phyloP scores from a whole-genome alignment of 2,329 filamentous ascomycete genomes.

The Geoglossum cookeanum region DNA sequence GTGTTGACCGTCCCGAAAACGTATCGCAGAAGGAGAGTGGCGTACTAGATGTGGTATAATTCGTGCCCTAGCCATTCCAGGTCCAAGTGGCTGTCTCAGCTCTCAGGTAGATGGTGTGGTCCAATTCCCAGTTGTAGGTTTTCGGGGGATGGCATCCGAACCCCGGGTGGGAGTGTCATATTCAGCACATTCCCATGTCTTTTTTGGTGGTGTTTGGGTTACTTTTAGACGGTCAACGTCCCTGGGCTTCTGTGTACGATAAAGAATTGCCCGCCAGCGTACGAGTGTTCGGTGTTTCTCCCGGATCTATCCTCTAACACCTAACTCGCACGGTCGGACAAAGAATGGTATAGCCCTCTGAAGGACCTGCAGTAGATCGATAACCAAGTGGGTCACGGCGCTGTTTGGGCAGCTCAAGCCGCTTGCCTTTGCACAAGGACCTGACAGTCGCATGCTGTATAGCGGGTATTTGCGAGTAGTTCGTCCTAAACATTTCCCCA shows the following conservation, averaged over 20 bases:
- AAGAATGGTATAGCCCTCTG: conserved; percentile 3
- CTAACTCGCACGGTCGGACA: conserved; percentile 1
- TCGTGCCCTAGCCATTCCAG: neutral
- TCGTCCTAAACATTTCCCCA: conserved; percentile 16
- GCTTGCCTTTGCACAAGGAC: neutral
- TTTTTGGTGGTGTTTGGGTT: neutral
- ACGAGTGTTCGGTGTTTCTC: neutral
- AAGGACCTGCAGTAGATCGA: neutral
- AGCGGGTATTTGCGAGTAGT: conserved; percentile 19
- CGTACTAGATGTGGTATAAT: neutral
- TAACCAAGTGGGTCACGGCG: neutral
- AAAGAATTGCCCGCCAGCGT: neutral
- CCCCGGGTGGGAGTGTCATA: neutral
- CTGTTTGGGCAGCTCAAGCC: neutral
- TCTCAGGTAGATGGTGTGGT: neutral
- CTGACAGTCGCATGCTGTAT: conserved; percentile 9
- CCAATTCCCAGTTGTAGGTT: neutral
- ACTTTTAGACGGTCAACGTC: neutral
- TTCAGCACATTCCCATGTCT: neutral
- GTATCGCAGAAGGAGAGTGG: neutral
- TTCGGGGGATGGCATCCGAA: neutral
- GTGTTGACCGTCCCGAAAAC: neutral
- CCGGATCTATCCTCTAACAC: neutral
- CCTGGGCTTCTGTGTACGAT: neutral
- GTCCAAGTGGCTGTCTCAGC: neutral